Base-by-base conservation (phyloP, 768 basidiomycete species). In the Multifurca ochricompacta region DNA sequence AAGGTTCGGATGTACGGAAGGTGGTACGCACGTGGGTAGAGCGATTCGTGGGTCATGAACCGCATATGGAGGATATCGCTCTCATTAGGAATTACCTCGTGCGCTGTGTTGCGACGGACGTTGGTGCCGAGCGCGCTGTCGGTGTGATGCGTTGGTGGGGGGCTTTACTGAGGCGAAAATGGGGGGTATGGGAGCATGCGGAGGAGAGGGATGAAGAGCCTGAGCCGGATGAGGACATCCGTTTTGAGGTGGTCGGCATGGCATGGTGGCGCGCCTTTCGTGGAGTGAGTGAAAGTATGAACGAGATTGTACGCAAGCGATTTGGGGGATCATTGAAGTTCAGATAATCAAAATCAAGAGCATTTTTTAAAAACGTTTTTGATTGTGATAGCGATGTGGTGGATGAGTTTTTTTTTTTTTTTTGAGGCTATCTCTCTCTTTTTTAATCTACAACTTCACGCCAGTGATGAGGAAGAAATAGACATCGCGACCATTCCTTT, bases 211-310 rank as follows among this genome's bases (percentile, higher is more conserved):
- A 62, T 10, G 53, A 69, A 30, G 74, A 72, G 37, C 68, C 67
- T 21, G 67, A 71, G 37, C 68, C 67, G 44, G 56, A 35, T 4
- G 57, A 62, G 30, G 64, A 64, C 25, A 50, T 53, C 0, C 66
- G 71, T 64, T 68, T 70, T 32, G 65, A 71, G 45, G 51, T 37
- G 11, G 73, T 86, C 39, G 89, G 82, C 2, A 73, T 73, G 64
- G 79, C 79, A 35, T 94, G 91, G 92, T 94, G 91, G 91, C 73
- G 69, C 47, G 79, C 84, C 6, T 93, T 89, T 70, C 71, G 77
- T 54, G 77, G 78, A 28, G 81, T 90, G 2, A 88, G 84, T 70
- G 71, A 62, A 11, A 74, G 72, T 62, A 78, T 93, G 69, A 85
- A 91, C 60, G 70, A 67, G n/a, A 74, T 82, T 19, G 77, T 79